Evolutionary conservation across 768 basidiomycete species (phyloP), one percentile per base, ranked within the genome.

Genomic region (Candolleomyces eurysporus): DNA sequence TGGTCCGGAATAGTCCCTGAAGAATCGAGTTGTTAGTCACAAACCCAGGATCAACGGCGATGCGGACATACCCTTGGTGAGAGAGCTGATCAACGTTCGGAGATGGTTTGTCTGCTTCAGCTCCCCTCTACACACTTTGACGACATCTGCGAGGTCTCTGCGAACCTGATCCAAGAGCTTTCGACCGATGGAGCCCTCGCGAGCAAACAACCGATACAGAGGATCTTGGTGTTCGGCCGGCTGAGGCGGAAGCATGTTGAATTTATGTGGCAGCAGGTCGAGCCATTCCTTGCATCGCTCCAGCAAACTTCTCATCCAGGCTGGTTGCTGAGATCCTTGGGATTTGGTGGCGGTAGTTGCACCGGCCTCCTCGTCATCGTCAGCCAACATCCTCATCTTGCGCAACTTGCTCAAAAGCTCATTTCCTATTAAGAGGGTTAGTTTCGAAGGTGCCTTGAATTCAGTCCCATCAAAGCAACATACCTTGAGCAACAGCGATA

Each of bases 81-180:
- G 76, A 40, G 88, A 82, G 65, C 92, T 92, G 87, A 98, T 91
- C 30, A 99, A 79, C 4, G 85, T 87, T n/a, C 97, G 88, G 31
- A 96, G 79, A 69, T 97, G 93, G 71, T 99, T 99, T 1, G 96
- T 98, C 74, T 97, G 96, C 79, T 97, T 97, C 56, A 94, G 76
- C 64, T 84, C 84, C 55, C 95, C 96, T 67, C 87, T 82, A 73
- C 93, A 95, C 48, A 97, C 92, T 69, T 88, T 85, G 61, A 89
- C 82, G 32, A 98, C 86, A 66, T 94, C 88, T 13, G 78, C 75
- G 17, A 99, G 84, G 71, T 98, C 97, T 71, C 79, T 85, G 54
- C 87, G 83, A 56, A 98, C 91, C 60, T 87, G 85, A 11, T 77
- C 76, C n/a, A 98, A 81, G 9, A 99, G 82, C 68, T 84, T 91